Conservation (phyloP, 225 moss, liverwort and hornwort genomes). For the Physcomitrium patens region DNA sequence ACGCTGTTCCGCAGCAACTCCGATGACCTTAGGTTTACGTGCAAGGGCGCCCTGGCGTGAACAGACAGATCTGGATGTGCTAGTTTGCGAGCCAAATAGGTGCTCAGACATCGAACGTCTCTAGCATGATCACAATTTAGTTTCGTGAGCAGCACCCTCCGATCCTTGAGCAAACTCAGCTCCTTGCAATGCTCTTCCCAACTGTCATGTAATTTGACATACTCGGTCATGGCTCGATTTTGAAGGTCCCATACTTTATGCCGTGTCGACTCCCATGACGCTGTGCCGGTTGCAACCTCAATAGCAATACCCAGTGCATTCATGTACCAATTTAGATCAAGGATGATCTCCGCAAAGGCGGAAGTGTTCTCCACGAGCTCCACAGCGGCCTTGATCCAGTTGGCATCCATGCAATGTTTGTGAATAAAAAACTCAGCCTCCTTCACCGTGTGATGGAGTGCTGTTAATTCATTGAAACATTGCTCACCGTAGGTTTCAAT, state of each 20-base stretch:
- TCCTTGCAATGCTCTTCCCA: constrained; percentile 41
- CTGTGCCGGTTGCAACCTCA: constrained; percentile 24
- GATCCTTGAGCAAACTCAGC: constrained; percentile 31
- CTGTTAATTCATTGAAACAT: constrained; percentile 32
- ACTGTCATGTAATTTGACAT: constrained; percentile 27
- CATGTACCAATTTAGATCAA: constrained; percentile 48
- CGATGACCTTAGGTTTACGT: constrained; percentile 21
- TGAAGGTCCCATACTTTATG: constrained; percentile 38
- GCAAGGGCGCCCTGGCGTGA: constrained; percentile 32
- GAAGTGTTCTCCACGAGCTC: constrained; percentile 53
- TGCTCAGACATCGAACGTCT: constrained; percentile 24
- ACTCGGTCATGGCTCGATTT: constrained; percentile 38
- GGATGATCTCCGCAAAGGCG: constrained; percentile 46
- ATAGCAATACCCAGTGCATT: constrained; percentile 41
- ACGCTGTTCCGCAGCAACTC: constrained; percentile 24
- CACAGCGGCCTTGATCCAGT: constrained; percentile 46
- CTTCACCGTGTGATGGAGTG: constrained; percentile 38
- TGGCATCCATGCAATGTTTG: constrained; percentile 35
- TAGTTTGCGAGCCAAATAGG: constrained; percentile 47
- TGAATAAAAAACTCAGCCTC: constrained; percentile 44
- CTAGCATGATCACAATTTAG: constrained; percentile 17
- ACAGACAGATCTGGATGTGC: constrained; percentile 27
- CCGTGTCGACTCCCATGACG: constrained; percentile 10
- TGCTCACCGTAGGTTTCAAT: constrained; percentile 26
- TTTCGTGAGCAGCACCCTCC: constrained; percentile 34